A percentile compares a stretch with the other conserved stretches of the same genome.
Evolutionary conservation across 768 basidiomycete species (phyloP).

Genomic region (Tricholoma bakamatsutake): DNA sequence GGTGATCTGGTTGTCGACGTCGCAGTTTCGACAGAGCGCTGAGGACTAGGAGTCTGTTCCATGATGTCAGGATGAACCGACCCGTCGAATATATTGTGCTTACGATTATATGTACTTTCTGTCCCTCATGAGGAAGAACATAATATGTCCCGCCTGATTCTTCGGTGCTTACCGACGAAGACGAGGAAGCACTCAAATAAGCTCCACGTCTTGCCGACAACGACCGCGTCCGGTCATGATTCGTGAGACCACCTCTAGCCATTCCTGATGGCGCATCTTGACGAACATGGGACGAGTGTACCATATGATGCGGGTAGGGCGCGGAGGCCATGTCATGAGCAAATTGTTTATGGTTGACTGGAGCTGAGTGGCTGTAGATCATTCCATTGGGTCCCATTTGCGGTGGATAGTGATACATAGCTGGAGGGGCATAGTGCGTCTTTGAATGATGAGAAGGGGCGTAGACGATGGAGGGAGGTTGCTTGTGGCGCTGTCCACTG

Average conservation of each 20-base stretch:
- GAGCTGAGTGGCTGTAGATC: constrained; percentile 66
- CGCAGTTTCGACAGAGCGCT: constrained; percentile 49
- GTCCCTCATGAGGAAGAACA: constrained; percentile 62
- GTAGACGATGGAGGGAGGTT: constrained; percentile 54
- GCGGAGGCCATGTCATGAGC: constrained; percentile 31
- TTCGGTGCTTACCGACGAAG: constrained; percentile 40
- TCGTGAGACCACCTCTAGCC: constrained; percentile 15
- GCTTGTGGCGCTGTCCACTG: constrained; percentile 29
- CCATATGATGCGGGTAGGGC: constrained; percentile 26
- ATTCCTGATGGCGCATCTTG: constrained; percentile 26
- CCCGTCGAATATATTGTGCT: constrained; percentile 26
- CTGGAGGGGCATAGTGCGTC: constrained; percentile 54
- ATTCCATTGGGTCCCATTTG: constrained; percentile 53
- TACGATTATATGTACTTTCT: constrained; percentile 72
- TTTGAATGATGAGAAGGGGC: constrained; percentile 41
- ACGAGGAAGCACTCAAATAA: constrained; percentile 22
- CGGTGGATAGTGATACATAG: constrained; percentile 50
- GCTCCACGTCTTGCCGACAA: constrained; percentile 13
- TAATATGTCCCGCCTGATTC: constrained; percentile 72
- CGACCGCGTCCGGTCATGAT: constrained; percentile 23
- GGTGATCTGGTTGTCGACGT: constrained; percentile 55
- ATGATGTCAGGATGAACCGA: constrained; percentile 10
- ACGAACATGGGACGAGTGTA: constrained; percentile 28
- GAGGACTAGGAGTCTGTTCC: constrained; percentile 34
- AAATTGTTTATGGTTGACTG: constrained; percentile 34